These are phyloP conservation scores for Capniomyces stellatus DNA, from an alignment of 371 early-diverging fungal species.

Conservation along the genomic window DNA sequence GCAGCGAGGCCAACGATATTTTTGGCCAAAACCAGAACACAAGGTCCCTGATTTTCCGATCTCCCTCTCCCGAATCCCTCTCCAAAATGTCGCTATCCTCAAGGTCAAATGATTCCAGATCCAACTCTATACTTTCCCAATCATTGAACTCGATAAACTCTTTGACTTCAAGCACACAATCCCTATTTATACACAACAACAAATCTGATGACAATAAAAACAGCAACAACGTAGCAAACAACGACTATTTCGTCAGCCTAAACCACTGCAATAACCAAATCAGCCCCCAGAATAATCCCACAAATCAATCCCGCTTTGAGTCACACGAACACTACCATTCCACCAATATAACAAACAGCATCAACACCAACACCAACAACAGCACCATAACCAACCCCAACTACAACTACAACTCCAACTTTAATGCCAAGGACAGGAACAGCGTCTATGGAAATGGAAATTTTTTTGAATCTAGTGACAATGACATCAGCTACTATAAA, in stretches of 20 bases:
- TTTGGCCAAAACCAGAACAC: background rate
- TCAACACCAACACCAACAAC: background rate
- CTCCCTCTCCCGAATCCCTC: background rate
- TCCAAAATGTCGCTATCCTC: background rate
- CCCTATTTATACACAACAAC: too few species aligned
- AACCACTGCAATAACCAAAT: background rate
- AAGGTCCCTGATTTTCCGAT: background rate
- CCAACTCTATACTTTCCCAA: background rate
- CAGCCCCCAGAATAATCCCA: background rate
- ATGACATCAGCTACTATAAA: too few species aligned
- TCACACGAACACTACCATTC: too few species aligned
- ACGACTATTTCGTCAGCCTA: background rate
- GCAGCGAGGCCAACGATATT: background rate
- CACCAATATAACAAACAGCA: too few species aligned
- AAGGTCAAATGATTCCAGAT: background rate
- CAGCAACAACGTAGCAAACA: too few species aligned
- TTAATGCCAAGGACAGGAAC: background rate
- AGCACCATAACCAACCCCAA: background rate
- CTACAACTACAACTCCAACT: background rate
- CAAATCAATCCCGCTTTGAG: background rate
- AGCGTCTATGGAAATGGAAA: too few species aligned
- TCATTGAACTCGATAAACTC: background rate
- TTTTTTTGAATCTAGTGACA: too few species aligned
- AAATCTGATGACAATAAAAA: too few species aligned
- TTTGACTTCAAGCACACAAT: too few species aligned